A percentile compares a stretch with the other conserved stretches of the same genome.
Conservation (phyloP, 1,284 basidiomycete species). For the Tilletiaria anomala region DNA sequence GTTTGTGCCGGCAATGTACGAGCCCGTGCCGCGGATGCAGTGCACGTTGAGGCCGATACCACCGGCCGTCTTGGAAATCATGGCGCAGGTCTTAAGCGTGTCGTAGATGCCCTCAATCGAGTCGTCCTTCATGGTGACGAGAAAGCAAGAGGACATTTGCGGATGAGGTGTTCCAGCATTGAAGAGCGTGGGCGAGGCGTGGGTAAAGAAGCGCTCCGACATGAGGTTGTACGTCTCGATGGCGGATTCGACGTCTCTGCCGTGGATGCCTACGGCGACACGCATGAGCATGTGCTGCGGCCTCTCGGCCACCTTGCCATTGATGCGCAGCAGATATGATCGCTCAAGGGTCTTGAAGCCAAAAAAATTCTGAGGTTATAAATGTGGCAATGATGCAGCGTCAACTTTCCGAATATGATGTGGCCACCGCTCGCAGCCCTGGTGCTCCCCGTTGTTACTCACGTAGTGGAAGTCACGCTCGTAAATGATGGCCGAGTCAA, state of each 20-base stretch:
- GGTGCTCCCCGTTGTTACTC: constrained; percentile 1
- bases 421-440: too few species aligned
- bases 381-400: neutral
- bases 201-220: constrained; percentile 78
- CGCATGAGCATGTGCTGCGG: constrained; percentile 99
- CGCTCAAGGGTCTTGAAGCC: constrained; percentile 99
- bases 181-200: constrained; percentile 95
- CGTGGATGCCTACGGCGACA: constrained; percentile 94
- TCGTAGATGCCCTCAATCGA: constrained; percentile 99
- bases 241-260: constrained; percentile 70
- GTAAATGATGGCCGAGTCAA: constrained; percentile 94
- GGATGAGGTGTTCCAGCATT: constrained; percentile 92
- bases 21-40: constrained; percentile 88
- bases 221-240: constrained; percentile 72
- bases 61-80: constrained; percentile 98
- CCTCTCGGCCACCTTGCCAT: constrained; percentile 87
- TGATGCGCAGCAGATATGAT: constrained; percentile 85
- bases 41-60: constrained; percentile 95
- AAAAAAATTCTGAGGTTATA: constrained; percentile 52
- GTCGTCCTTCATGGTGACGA: constrained; percentile 96
- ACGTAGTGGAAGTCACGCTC: constrained; percentile 88
- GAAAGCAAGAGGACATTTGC: constrained; percentile 93
- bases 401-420: neutral
- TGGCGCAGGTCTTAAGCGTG: constrained; percentile 92
- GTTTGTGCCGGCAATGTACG: constrained; percentile 77